Conservation (phyloP, 1,284 basidiomycete species). For the Austropuccinia psidii region DNA sequence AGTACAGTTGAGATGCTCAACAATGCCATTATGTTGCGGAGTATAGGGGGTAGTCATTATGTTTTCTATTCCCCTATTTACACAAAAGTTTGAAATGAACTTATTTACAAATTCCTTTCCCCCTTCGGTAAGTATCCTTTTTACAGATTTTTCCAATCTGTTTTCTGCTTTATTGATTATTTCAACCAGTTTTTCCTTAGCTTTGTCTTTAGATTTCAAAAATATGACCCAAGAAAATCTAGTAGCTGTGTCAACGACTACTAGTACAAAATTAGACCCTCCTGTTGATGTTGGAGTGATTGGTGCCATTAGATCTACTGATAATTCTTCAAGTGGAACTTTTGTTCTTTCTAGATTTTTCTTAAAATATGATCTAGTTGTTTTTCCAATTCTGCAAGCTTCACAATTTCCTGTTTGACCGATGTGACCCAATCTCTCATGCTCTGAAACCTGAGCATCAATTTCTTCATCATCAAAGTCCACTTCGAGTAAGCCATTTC, state of each 20-base stretch:
- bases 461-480: too few species aligned
- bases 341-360: background rate
- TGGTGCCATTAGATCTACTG: conserved; percentile 9
- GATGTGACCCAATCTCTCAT: background rate
- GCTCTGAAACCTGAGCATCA: too few species aligned
- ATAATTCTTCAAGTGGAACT: background rate
- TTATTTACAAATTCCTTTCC: conserved; percentile 11
- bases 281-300: background rate
- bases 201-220: background rate
- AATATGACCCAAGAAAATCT: conserved; percentile 1
- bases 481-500: too few species aligned
- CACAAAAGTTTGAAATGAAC: too few species aligned
- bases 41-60: too few species aligned
- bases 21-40: too few species aligned
- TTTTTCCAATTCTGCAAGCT: conserved; percentile 17
- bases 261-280: background rate
- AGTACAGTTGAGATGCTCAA: too few species aligned
- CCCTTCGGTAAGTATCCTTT: conserved; percentile 11
- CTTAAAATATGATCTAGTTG: background rate
- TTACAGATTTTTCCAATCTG: background rate
- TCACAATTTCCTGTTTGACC: background rate
- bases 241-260: conserved; percentile 14
- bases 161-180: background rate
- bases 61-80: too few species aligned
- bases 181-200: background rate